Evolutionary conservation across 2,329 filamentous ascomycete species (phyloP).

Genomic region (Stachybotrys echinatus): DNA sequence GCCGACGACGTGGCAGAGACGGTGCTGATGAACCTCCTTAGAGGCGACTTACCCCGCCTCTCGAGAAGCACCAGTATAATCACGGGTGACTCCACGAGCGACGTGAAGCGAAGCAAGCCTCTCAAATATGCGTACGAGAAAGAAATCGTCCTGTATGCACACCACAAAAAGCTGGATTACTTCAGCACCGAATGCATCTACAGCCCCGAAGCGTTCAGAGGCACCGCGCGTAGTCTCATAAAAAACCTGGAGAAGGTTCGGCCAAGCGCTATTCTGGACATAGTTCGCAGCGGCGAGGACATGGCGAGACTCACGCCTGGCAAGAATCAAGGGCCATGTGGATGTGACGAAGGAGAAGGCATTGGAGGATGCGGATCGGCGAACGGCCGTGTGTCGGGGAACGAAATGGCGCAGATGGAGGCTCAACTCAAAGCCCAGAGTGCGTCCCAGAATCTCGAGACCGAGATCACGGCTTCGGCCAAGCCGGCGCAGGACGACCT

Average conservation of each 20-base stretch:
- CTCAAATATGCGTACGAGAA: slow-evolving; percentile 99
- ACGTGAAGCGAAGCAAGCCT: slow-evolving; percentile 93
- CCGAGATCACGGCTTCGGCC: slow-evolving; percentile 22
- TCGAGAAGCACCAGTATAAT: slow-evolving; percentile 88
- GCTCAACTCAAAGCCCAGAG: slow-evolving; percentile 27
- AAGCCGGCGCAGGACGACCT: slow-evolving; percentile 14
- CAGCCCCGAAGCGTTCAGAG: slow-evolving; percentile 92
- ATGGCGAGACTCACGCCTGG: slow-evolving; percentile 70
- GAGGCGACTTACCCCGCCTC: slow-evolving; percentile 82
- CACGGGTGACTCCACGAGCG: slow-evolving; percentile 69
- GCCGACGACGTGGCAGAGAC: slow-evolving; percentile 97
- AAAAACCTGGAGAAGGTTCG: slow-evolving; percentile 92
- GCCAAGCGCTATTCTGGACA: slow-evolving; percentile 90
- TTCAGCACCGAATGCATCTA: slow-evolving; percentile 99
- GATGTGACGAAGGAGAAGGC: slow-evolving; percentile 30
- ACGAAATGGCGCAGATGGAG: slow-evolving; percentile 81
- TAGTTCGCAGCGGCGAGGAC: slow-evolving; percentile 91
- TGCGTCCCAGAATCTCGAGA: slow-evolving; percentile 19
- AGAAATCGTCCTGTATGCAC: slow-evolving; percentile 95
- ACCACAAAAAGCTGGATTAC: slow-evolving; percentile 95
- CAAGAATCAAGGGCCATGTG: slow-evolving; percentile 28
- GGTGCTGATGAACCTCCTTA: slow-evolving; percentile 91
- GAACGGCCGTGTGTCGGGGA: slow-evolving; percentile 60
- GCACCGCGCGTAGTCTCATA: slow-evolving; percentile 84
- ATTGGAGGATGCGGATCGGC: slow-evolving; percentile 65